Base-by-base conservation (phyloP, 2,329 filamentous ascomycete species). In the Beauveria pseudobassiana region DNA sequence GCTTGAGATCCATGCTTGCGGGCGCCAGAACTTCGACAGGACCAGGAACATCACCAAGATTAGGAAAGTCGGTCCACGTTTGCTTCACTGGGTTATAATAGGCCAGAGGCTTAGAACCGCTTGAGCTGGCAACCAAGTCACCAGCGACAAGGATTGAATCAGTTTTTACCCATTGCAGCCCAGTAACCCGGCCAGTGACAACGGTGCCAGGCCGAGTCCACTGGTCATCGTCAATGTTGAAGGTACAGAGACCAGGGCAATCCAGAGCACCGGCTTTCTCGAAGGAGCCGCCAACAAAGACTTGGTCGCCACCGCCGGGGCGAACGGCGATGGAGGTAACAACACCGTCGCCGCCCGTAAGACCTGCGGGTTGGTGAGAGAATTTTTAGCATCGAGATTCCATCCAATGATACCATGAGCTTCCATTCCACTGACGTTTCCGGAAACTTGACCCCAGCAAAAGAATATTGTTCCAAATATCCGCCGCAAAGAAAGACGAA, bases 241-340 rank as follows among this genome's bases (percentile, higher is more conserved):
- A 96, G 63, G 88, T 79, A 75, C 95, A 99, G 26, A 99, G 83
- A 52, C 85, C 87, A 3, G 88, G 86, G 71, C 95, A 99, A 48
- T 85, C 87, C 34, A 98, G 82, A 5, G 88, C 87, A 30, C 95
- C 95, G 20, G 92, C 95, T 38, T 83, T 85, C n/a, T 85, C 79
- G 70, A 98, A 99, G 10, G 83, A 85, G 38, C 95, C 95, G 43
- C 89, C 93, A 38, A 99, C 89, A 70, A 89, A 99, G 14, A 99
- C 80, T 56, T 95, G 86, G 1, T 82, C 80, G 20, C 86, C 86
- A 60, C 54, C 54, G 20, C 82, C 83, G 0, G 90, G 89, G 61
- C 87, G 88, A 9, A 87, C 80, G 12, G 85, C 83, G 67, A 99
- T 91, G 30, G 89, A 80, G 62, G 91, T 88, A 48, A 98, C 92